phyloP scores from a whole-genome alignment of 176 grass and related monocot genomes.

The Zea luxurians region DNA sequence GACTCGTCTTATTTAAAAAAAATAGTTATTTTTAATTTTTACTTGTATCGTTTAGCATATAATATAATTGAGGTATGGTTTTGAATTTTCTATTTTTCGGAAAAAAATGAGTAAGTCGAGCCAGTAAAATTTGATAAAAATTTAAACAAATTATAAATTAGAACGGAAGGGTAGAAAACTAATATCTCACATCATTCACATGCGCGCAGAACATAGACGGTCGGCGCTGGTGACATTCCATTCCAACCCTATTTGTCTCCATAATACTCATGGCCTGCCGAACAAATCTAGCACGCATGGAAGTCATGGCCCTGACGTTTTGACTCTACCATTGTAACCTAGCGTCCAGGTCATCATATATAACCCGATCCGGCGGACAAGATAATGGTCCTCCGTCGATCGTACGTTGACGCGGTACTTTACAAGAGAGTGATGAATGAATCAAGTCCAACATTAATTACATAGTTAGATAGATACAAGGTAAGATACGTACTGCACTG shows the following conservation, averaged over 20 bases:
- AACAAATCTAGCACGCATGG: neutral
- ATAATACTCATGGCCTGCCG: neutral
- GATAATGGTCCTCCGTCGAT: neutral
- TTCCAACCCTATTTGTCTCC: neutral
- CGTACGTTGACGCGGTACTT: neutral
- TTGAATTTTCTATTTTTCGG: no score
- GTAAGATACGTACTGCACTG: neutral
- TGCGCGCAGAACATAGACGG: neutral
- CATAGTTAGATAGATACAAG: neutral
- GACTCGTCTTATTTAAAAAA: no score
- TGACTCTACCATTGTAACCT: conserved; percentile 39
- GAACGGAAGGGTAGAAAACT: neutral
- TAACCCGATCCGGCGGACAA: neutral
- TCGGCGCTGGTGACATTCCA: neutral
- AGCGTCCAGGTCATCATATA: conserved; percentile 18
- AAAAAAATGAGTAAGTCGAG: no score
- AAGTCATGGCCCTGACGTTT: conserved; percentile 20
- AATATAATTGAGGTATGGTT: no score
- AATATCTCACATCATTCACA: neutral
- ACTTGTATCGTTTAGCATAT: no score
- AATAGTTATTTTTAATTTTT: no score
- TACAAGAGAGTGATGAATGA: neutral
- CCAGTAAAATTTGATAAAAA: no score
- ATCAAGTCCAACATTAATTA: neutral
- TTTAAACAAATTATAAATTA: no score